phyloP scores from a whole-genome alignment of 225 moss, liverwort and hornwort genomes.

The Antitrichia curtipendula region DNA sequence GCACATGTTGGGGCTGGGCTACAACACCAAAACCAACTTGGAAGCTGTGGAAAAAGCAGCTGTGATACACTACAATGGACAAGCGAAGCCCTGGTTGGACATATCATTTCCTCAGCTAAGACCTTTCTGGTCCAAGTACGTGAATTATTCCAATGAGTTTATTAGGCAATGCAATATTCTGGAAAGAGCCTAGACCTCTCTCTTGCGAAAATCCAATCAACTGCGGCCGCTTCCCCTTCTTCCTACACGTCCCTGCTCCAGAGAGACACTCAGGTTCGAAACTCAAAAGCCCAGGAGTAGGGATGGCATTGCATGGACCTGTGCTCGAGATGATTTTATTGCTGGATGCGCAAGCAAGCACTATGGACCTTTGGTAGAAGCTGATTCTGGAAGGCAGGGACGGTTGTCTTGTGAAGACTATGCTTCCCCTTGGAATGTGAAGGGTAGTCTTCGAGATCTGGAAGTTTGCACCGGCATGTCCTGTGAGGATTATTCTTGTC shows the following conservation, averaged over 20 bases:
- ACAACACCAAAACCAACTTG: slow-evolving; percentile 68
- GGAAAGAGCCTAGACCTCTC: slow-evolving; percentile 30
- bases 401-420: background rate
- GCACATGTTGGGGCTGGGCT: slow-evolving; percentile 97
- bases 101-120: slow-evolving; percentile 85
- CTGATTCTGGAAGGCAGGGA: background rate
- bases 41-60: slow-evolving; percentile 70
- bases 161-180: slow-evolving; percentile 99
- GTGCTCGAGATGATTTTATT: background rate
- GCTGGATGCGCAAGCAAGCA: slow-evolving; percentile 9
- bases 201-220: background rate
- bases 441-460: background rate
- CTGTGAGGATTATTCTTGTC: slow-evolving; percentile 19
- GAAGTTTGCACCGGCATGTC: background rate
- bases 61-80: slow-evolving; percentile 93
- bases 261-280: background rate
- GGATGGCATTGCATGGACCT: background rate
- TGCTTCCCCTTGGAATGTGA: background rate
- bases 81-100: slow-evolving; percentile 98
- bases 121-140: slow-evolving; percentile 91
- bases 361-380: background rate
- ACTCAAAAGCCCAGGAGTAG: background rate
- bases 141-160: slow-evolving; percentile 95
- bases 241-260: background rate
- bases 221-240: background rate